Base-by-base conservation (phyloP, 306 rosid genomes). In the Lathyrus tuberosus region DNA sequence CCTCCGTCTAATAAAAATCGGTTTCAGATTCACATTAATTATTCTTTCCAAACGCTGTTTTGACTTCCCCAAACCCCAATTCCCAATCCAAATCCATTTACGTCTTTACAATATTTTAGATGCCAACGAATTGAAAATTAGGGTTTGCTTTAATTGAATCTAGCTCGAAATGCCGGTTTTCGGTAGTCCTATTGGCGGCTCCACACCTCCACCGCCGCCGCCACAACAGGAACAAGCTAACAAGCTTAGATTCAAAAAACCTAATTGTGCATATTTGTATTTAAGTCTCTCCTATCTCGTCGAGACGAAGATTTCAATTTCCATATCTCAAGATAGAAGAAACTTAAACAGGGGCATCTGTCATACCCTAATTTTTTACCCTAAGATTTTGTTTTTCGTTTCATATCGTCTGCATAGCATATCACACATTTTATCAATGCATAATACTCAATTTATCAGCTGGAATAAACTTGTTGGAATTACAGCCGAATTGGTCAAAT, bases 141-240 rank as follows among this genome's bases (percentile, higher is more conserved):
- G 68, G 38, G 52, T 64, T 74, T 44, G 31, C 43, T 35, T 49
- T 41, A 28, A 37, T 9, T 13, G 44, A 56, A 54, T 71, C 69
- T 59, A 67, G 64, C 72, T 76, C 43, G 71, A 81, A 81, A 90
- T 94, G 99, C 95, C 53, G 79, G 87, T 83, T 69, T 77, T 96
- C 22, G 87, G 51, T 63, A 73, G 71, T 71, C 83, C 83, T 10
- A 44, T 18, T 52, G 86, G 78, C 35, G 67, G 84, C 18, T 73
- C 82, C 14, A 48, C 75, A 40, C 57, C 64, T 8, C 73, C 76
- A 33, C 73, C 85, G 1, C 63, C n/a, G n/a, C n/a, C 63, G 5
- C 63, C 63, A 3, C 70, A 38, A 18, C 75, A 49, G 30, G 71
- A 57, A 56, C 82, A 79, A 73, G 51, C 84, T 66, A 74, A 70